These are phyloP conservation scores for Raphanus hybrid DNA, from an alignment of 441 rosid species.

Conservation along the genomic window DNA sequence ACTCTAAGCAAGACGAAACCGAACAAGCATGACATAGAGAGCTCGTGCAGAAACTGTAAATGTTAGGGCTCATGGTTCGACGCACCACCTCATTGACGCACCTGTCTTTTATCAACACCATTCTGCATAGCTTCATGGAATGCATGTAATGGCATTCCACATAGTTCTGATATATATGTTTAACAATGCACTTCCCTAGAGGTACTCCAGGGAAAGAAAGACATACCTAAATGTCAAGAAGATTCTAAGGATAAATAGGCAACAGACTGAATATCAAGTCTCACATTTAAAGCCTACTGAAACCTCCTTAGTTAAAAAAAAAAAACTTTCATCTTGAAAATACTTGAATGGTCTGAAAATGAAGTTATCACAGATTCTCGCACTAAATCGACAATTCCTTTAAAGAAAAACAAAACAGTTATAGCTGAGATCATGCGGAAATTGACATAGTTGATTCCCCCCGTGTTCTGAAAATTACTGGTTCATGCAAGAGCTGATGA, in stretches of 20 bases:
- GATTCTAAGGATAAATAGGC: not conserved
- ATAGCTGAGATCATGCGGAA: constrained; percentile 8
- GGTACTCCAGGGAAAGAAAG: constrained; percentile 2
- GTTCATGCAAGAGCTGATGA: constrained; percentile 10
- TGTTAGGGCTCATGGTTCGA: not conserved
- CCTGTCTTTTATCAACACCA: not conserved
- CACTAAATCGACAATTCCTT: constrained; percentile 4
- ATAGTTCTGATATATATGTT: not conserved
- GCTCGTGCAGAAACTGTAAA: not conserved
- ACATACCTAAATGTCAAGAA: not conserved
- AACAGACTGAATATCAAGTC: not conserved
- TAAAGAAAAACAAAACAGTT: not conserved
- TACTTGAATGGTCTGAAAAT: not conserved
- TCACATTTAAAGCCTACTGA: constrained; percentile 17
- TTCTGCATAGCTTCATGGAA: not conserved
- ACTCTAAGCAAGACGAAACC: not conserved
- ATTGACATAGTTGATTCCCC: constrained; percentile 1
- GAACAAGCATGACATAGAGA: not conserved
- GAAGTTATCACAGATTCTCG: not conserved
- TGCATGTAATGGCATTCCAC: not conserved
- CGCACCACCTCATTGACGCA: not conserved
- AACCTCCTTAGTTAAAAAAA: not conserved
- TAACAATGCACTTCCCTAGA: not conserved
- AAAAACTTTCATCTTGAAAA: not conserved
- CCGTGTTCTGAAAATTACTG: not conserved